Evolutionary conservation across 371 early-diverging fungal genomes (phyloP).

Genomic region (Lichtheimia ramosa): DNA sequence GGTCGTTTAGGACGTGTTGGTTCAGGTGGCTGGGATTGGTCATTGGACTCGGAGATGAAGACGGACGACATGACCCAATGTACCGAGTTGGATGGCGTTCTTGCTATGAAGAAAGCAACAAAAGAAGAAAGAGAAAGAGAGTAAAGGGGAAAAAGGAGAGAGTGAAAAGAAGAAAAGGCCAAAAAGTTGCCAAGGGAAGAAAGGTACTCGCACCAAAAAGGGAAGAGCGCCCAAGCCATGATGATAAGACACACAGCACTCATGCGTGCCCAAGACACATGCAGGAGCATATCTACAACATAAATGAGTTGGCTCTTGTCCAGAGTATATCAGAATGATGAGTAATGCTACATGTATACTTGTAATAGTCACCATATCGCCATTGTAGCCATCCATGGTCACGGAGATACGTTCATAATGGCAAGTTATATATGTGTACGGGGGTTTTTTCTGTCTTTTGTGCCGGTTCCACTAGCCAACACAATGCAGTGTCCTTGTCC

Average conservation of each 20-base stretch:
- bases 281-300: neutral
- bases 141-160: neutral
- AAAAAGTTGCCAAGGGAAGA: neutral
- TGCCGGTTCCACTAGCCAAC: too few relatives aligned
- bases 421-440: too few relatives aligned
- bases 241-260: neutral
- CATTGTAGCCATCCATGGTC: neutral
- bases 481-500: too few relatives aligned
- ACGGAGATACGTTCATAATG: neutral
- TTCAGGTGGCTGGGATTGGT: constrained; percentile 33
- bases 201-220: neutral
- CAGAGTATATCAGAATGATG: neutral
- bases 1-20: constrained; percentile 47
- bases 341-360: too few relatives aligned
- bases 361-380: too few relatives aligned
- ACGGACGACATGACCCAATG: constrained; percentile 33
- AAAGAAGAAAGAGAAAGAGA: neutral
- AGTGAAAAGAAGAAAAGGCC: neutral
- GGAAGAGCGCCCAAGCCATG: neutral
- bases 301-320: neutral
- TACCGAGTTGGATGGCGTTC: neutral
- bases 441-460: too few relatives aligned
- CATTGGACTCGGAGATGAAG: constrained; percentile 32
- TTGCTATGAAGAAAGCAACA: neutral
- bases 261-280: neutral